phyloP scores from a whole-genome alignment of 75 land plant species.

The Chamaecyparis obtusa region DNA sequence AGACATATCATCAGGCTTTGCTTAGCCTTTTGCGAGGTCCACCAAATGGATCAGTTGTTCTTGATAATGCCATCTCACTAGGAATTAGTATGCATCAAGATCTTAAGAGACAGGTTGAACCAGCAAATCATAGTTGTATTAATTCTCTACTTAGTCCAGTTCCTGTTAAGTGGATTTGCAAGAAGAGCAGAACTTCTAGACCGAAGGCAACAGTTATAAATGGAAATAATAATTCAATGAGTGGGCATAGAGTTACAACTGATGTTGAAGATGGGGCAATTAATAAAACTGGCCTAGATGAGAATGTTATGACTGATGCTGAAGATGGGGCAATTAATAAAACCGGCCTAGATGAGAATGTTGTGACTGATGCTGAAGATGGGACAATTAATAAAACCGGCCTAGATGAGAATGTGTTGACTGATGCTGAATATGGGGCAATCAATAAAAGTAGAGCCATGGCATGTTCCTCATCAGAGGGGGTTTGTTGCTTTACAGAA shows the following conservation, averaged over 20 bases:
- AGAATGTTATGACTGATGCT: no score
- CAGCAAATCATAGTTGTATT: not conserved
- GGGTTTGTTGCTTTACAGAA: no score
- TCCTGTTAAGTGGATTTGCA: conserved; percentile 13
- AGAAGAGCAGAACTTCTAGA: conserved; percentile 5
- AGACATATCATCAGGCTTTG: conserved; percentile 38
- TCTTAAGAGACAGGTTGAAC: conserved; percentile 23
- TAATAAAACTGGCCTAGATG: no score
- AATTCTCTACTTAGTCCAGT: not conserved
- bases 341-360: not conserved
- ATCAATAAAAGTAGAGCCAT: no score
- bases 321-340: not conserved
- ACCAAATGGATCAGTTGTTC: conserved; percentile 54
- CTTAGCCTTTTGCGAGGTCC: conserved; percentile 34
- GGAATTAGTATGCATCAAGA: conserved; percentile 40
- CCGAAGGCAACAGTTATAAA: not conserved
- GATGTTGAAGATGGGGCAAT: no score
- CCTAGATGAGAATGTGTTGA: no score
- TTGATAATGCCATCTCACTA: conserved; percentile 47
- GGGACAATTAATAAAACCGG: not conserved
- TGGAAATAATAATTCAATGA: not conserved
- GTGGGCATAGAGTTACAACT: not conserved
- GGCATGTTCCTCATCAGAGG: no score
- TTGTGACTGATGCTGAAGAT: not conserved
- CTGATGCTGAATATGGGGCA: no score